A percentile compares a stretch with the other conserved stretches of the same genome.
phyloP scores from a whole-genome alignment of 2,329 filamentous ascomycete species.

The Cordyceps sp. region DNA sequence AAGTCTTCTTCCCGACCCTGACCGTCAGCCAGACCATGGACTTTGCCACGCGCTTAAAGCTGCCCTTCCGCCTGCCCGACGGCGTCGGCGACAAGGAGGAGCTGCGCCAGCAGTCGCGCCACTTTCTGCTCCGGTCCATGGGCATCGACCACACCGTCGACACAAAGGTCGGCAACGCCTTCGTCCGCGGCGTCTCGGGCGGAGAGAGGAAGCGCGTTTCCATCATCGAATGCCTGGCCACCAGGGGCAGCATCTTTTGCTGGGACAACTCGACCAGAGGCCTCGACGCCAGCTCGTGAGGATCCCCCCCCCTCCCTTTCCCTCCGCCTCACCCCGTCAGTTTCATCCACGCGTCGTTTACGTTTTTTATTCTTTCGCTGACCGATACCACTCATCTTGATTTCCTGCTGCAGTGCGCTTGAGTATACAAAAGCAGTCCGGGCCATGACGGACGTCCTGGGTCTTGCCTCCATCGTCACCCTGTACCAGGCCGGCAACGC shows the following conservation, averaged over 20 bases:
- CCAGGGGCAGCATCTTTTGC: conserved; percentile 51
- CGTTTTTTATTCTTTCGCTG: too few relatives aligned
- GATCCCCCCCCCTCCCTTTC: too few relatives aligned
- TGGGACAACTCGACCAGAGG: conserved; percentile 65
- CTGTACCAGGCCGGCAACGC: conserved; percentile 76
- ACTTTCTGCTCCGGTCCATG: conserved; percentile 80
- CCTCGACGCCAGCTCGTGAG: conserved; percentile 51
- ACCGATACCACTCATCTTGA: too few relatives aligned
- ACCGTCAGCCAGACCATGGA: conserved; percentile 77
- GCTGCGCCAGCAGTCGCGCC: conserved; percentile 53
- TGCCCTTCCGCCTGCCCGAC: too few relatives aligned
- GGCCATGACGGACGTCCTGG: too few relatives aligned
- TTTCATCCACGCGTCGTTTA: too few relatives aligned
- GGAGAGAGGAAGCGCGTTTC: conserved; percentile 68
- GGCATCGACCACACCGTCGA: conserved; percentile 79
- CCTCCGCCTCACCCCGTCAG: too few relatives aligned
- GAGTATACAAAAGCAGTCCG: too few relatives aligned
- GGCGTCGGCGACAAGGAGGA: conserved; percentile 61
- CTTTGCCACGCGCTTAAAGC: too few relatives aligned
- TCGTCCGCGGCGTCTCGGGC: conserved; percentile 65
- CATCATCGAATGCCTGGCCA: conserved; percentile 71
- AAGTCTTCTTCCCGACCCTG: conserved; percentile 69
- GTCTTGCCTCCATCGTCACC: conserved; percentile 66
- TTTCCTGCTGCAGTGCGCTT: too few relatives aligned
- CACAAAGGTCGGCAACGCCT: conserved; percentile 71